phyloP scores from a whole-genome alignment of 1,139 yeast genomes.

The Candida pseudoviswanathii region DNA sequence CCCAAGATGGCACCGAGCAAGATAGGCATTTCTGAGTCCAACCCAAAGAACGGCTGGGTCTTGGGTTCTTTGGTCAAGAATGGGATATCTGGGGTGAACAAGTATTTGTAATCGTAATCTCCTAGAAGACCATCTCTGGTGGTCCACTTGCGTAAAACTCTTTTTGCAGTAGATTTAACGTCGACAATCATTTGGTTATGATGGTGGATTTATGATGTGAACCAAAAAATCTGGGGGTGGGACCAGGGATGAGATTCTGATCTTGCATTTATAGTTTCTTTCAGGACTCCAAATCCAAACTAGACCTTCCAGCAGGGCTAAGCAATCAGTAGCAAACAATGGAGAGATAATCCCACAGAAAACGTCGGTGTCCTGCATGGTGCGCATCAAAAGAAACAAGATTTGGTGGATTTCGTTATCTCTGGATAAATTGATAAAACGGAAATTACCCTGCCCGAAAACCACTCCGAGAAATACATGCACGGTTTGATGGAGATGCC shows the following conservation, averaged over 20 bases:
- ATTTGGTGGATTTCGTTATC: too few species aligned
- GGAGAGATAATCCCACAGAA: too few species aligned
- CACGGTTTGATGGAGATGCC: too few species aligned
- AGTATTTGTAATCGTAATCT: conserved; percentile 75
- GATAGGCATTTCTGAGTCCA: conserved; percentile 77
- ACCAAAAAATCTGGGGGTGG: neutral
- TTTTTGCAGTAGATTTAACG: conserved; percentile 20
- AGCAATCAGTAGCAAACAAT: too few species aligned
- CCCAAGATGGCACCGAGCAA: conserved; percentile 76
- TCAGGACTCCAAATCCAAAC: too few species aligned
- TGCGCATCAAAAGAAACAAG: too few species aligned
- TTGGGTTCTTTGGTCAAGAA: conserved; percentile 54
- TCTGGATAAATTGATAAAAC: too few species aligned
- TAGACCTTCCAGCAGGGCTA: too few species aligned
- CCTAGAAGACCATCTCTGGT: conserved; percentile 81
- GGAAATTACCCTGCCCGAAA: too few species aligned
- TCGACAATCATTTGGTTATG: conserved; percentile 6
- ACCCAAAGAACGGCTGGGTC: conserved; percentile 67
- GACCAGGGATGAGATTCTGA: neutral
- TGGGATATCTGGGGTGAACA: conserved; percentile 81
- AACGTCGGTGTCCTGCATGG: too few species aligned
- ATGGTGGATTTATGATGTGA: conserved; percentile 4
- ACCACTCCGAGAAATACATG: too few species aligned
- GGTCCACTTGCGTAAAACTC: conserved; percentile 49
- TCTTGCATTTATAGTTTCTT: neutral